These are phyloP conservation scores for Actinomortierella ambigua DNA, from an alignment of 371 early-diverging fungal species.

Conservation along the genomic window DNA sequence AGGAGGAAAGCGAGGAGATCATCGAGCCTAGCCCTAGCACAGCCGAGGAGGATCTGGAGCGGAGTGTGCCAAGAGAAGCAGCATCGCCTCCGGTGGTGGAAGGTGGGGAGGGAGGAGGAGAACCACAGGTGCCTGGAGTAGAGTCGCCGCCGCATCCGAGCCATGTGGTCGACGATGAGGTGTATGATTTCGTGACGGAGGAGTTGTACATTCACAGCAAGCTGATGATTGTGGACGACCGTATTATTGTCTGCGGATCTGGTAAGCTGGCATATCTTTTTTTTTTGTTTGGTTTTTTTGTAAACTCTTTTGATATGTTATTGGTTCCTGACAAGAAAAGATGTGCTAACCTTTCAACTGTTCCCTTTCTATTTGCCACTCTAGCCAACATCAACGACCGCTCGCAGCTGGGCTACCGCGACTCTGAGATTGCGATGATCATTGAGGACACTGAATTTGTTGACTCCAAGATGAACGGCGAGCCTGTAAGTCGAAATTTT, in stretches of 20 bases:
- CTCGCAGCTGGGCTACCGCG: slow-evolving; percentile 85
- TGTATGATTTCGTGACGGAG: slow-evolving; percentile 73
- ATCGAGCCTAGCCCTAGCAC: slow-evolving; percentile 20
- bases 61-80: background rate
- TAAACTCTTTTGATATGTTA: background rate
- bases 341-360: background rate
- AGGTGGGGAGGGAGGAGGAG: background rate
- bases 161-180: slow-evolving; percentile 34
- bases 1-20: slow-evolving; percentile 12
- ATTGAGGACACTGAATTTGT: slow-evolving; percentile 80
- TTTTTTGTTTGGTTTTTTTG: background rate
- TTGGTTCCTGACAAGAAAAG: background rate
- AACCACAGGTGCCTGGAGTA: slow-evolving; percentile 12
- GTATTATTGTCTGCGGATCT: slow-evolving; percentile 83
- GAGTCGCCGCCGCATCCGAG: background rate
- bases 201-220: slow-evolving; percentile 92
- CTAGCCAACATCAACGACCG: slow-evolving; percentile 91
- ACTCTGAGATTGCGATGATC: slow-evolving; percentile 90
- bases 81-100: background rate
- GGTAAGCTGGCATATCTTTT: slow-evolving; percentile 40
- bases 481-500: slow-evolving; percentile 50
- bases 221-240: slow-evolving; percentile 91
- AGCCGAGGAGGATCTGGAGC: too few relatives aligned
- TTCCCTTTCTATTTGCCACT: background rate
- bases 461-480: slow-evolving; percentile 73